Evolutionary conservation across 306 rosid genomes (phyloP), one percentile per base, ranked within the genome.

Genomic region (Cyamopsis tetragonoloba): DNA sequence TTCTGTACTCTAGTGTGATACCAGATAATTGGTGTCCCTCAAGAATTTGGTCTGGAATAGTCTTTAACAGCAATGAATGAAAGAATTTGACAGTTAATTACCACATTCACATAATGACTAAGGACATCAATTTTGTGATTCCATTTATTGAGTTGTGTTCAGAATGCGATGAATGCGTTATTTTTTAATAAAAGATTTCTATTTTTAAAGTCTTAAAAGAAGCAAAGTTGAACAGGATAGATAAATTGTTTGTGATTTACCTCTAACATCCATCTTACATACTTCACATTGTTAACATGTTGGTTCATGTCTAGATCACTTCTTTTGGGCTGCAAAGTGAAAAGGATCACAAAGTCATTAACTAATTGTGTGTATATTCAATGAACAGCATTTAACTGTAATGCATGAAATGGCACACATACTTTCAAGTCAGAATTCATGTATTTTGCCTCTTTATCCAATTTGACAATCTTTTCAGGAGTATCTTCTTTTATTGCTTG

Each of bases 271-370:
- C 98, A 92, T 68, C 85, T 81, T 17, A 86, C 80, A 35, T 87
- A 89, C 81, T 89, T 89, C 27, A 92, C 98, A 80, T 92, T 88
- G 80, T 92, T 92, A 15, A 92, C 96, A 80, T 89, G 98, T 11
- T 81, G 81, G 81, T 92, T 89, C 98, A 92, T 89, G 88, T 92
- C 96, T 82, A 89, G 76, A 73, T 92, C 93, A 77, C 88, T 92
- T 78, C 96, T 87, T 74, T 80, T 87, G 24, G 96, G 93, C 96
- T 92, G 82, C 74, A 84, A 79, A 62, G 46, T 22, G 38, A 28
- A 19, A 28, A 70, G n/a, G 15, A 7, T 17, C 17, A 48, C 50
- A 51, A 48, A 47, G 57, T 79, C 46, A 66, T 43, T 82, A 31
- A 15, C 41, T n/a, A n/a, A n/a, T n/a, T n/a, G n/a, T 76, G 76